Conservation (phyloP, 192 early-diverging fungal species). For the Backusella mclennaniae region DNA sequence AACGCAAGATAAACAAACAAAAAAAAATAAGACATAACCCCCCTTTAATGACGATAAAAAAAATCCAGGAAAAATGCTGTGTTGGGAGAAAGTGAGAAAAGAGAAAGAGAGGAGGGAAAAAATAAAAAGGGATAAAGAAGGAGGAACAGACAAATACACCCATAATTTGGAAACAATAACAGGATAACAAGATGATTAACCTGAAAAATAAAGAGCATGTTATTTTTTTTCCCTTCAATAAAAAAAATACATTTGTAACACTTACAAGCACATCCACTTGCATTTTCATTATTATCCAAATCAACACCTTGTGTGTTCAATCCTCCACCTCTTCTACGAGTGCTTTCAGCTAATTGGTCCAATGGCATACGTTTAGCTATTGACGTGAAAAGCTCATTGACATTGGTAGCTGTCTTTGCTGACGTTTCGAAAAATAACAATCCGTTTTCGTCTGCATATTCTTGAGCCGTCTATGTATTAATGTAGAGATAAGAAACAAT, state of each 20-base stretch:
- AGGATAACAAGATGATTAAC: not conserved
- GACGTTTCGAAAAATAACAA: slow-evolving; percentile 69
- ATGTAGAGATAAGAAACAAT: not conserved
- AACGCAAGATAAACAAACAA: not conserved
- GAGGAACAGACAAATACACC: not conserved
- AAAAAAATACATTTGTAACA: not conserved
- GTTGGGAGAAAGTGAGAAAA: not conserved
- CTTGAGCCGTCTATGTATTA: slow-evolving; percentile 52
- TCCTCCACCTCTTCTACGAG: slow-evolving; percentile 47
- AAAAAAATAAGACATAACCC: not conserved
- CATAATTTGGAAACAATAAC: not conserved
- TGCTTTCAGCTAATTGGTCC: slow-evolving; percentile 55
- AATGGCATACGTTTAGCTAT: slow-evolving; percentile 72
- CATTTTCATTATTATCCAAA: slow-evolving; percentile 31
- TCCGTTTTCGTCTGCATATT: slow-evolving; percentile 62
- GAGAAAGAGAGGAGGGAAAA: not conserved
- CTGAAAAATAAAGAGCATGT: not conserved
- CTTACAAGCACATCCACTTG: slow-evolving; percentile 41
- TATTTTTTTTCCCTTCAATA: not conserved
- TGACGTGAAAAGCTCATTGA: slow-evolving; percentile 60
- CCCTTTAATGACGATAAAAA: not conserved
- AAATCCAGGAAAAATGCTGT: not conserved
- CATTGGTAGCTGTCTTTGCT: slow-evolving; percentile 63
- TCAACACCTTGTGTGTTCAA: slow-evolving; percentile 52
- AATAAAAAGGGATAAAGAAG: not conserved